phyloP scores from a whole-genome alignment of 768 basidiomycete genomes.

The Boletus sp. region DNA sequence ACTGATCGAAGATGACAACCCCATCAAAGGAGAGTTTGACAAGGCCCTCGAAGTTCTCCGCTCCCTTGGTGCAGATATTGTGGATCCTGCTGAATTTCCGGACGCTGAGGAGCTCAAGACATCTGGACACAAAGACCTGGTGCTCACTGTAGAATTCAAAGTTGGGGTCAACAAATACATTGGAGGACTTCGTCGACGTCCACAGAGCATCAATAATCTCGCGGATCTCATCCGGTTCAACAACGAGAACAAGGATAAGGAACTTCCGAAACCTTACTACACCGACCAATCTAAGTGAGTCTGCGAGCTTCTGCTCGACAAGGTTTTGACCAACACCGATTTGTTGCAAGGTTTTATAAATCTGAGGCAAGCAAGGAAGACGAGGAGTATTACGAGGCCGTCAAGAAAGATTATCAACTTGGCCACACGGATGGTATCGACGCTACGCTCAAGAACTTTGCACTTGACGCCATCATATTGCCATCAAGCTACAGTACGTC shows the following conservation, averaged over 20 bases:
- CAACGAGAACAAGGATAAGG: conserved; percentile 48
- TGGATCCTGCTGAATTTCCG: conserved; percentile 64
- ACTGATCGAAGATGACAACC: conserved; percentile 24
- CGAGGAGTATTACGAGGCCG: conserved; percentile 40
- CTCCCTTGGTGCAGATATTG: conserved; percentile 45
- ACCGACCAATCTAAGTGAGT: conserved; percentile 36
- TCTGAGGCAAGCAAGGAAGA: conserved; percentile 27
- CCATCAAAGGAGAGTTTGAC: conserved; percentile 38
- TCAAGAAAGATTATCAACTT: conserved; percentile 45
- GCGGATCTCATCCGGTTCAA: conserved; percentile 61
- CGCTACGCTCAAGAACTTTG: conserved; percentile 42
- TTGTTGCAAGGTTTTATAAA: conserved; percentile 18
- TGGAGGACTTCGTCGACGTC: conserved; percentile 46
- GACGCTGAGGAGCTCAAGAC: conserved; percentile 47
- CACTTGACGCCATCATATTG: conserved; percentile 52
- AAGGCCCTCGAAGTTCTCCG: conserved; percentile 37
- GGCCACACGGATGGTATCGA: conserved; percentile 56
- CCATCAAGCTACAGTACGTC: conserved; percentile 32
- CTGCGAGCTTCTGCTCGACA: neutral
- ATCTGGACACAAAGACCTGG: conserved; percentile 50
- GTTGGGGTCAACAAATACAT: conserved; percentile 54
- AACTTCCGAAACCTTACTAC: conserved; percentile 38
- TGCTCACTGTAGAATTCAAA: conserved; percentile 60
- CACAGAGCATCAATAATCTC: conserved; percentile 53
- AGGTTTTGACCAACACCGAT: neutral